Evolutionary conservation across 2,329 filamentous ascomycete genomes (phyloP).

Genomic region (Cladosporium sp.): DNA sequence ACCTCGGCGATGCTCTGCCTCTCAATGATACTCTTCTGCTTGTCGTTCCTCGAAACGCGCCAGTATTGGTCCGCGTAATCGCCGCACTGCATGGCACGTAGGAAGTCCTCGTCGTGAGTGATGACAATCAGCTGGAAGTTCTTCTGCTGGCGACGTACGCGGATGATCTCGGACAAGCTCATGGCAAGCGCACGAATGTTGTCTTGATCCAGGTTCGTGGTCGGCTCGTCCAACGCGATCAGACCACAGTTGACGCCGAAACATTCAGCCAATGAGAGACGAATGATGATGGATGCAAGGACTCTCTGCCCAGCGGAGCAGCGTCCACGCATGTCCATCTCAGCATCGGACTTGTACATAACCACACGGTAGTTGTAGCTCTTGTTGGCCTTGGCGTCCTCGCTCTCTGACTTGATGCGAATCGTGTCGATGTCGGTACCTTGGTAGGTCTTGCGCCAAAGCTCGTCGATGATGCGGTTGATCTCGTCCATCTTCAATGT

Average conservation of each 20-base stretch:
- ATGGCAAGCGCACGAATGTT: slow-evolving; percentile 90
- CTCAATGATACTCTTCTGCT: slow-evolving; percentile 85
- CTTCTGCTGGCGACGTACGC: slow-evolving; percentile 75
- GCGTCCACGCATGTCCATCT: slow-evolving; percentile 99
- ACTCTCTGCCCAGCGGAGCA: slow-evolving; percentile 98
- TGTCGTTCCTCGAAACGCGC: slow-evolving; percentile 77
- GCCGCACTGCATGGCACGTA: slow-evolving; percentile 88
- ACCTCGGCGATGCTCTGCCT: slow-evolving; percentile 49
- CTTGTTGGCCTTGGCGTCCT: slow-evolving; percentile 71
- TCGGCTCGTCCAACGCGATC: slow-evolving; percentile 95
- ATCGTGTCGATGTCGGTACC: slow-evolving; percentile 98
- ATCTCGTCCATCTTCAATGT: slow-evolving; percentile 97
- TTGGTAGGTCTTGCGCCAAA: slow-evolving; percentile 97
- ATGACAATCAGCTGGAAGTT: slow-evolving; percentile 99
- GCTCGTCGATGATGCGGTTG: slow-evolving; percentile 88
- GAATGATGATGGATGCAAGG: slow-evolving; percentile 94
- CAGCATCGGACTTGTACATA: slow-evolving; percentile 95
- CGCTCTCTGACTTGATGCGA: slow-evolving; percentile 88
- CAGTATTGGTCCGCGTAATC: slow-evolving; percentile 95
- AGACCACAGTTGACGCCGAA: slow-evolving; percentile 95
- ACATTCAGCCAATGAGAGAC: slow-evolving; percentile 90
- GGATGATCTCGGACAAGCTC: slow-evolving; percentile 85
- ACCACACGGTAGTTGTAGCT: slow-evolving; percentile 95
- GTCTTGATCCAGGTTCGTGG: slow-evolving; percentile 92
- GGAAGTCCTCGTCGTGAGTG: slow-evolving; percentile 96